Evolutionary conservation across 1,284 basidiomycete genomes (phyloP), one percentile per base, ranked within the genome.

Genomic region (Waitea zeae): DNA sequence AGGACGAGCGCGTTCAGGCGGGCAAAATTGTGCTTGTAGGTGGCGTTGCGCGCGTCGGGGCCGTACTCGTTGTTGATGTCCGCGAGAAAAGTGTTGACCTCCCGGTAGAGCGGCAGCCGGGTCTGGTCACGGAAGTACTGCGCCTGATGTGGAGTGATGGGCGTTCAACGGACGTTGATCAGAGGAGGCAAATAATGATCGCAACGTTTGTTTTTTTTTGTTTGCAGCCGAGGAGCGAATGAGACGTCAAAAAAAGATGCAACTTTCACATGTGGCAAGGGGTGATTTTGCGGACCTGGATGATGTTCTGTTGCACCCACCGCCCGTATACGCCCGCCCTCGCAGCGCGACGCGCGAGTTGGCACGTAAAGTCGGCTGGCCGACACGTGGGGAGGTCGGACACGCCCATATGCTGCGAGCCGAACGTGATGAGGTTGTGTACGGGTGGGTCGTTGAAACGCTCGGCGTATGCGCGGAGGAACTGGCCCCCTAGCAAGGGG

Each of bases 121-220:
- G 57, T 57, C 3, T 84, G 79, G 54, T 97, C 90, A 27, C 93
- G 75, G 54, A 70, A 97, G 57, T 97, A 98, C 49, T 96, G 89
- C 1, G 93, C 93, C 67, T 88, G 43, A 24, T 33, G 6, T 6
- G 32, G 12, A 17, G n/a, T n/a, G 14, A 26, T 14, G 17, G n/a
- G 24, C 24, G 24, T 26, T n/a, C 24, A n/a, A n/a, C 24, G 24
- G n/a, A 9, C 24, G n/a, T 26, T n/a, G n/a, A n/a, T n/a, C n/a
- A n/a, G 3, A 31, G 4, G 30, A 30, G n/a, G 18, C 33, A 26
- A 17, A 17, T 9, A 17, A 18, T 17, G 17, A 12, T 6, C 14
- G 31, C n/a, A 20, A 33, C 6, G 12, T 15, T 4, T 24, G 30
- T 36, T 4, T 13, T 14, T 14, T 17, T 5, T 5, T 11, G 19